Evolutionary conservation across 2,329 filamentous ascomycete species (phyloP).

Genomic region (Epichloe bromicola): DNA sequence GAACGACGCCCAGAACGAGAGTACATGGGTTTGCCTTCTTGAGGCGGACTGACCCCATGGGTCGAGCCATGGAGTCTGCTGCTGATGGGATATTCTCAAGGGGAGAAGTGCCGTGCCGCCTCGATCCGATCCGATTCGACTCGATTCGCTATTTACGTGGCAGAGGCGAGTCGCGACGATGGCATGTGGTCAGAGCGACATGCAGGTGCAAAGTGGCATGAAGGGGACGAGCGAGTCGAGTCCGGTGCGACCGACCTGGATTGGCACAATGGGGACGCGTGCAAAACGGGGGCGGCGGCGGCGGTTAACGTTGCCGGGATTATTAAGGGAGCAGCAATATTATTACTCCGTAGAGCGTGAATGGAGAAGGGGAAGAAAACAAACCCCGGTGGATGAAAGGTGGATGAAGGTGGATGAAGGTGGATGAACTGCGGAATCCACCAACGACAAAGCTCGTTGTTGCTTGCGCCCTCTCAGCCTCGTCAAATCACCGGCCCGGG

Average conservation of each 20-base stretch:
- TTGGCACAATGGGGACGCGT: neutral
- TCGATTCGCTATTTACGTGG: conserved; percentile 3
- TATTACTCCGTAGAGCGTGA: no score
- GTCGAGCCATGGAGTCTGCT: conserved; percentile 35
- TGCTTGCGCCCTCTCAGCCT: neutral
- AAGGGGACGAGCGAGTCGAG: neutral
- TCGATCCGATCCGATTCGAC: neutral
- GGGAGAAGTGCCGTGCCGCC: neutral
- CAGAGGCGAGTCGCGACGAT: conserved; percentile 3
- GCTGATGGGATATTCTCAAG: neutral
- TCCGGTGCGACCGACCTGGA: neutral
- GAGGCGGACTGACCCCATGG: conserved; percentile 55
- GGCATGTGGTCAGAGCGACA: conserved; percentile 5
- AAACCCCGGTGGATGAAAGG: no score
- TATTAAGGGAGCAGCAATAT: neutral
- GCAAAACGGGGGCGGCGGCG: neutral
- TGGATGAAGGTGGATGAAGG: no score
- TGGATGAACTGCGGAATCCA: no score
- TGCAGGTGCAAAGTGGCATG: neutral
- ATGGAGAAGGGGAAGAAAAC: no score
- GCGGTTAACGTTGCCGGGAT: neutral
- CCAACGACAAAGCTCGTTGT: neutral
- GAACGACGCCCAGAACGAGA: conserved; percentile 54
- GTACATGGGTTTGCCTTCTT: conserved; percentile 71
- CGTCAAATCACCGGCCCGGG: neutral